A percentile compares a stretch with the other conserved stretches of the same genome.
phyloP scores from a whole-genome alignment of 2,329 filamentous ascomycete genomes.

The Ascochyta clinopodiicola region DNA sequence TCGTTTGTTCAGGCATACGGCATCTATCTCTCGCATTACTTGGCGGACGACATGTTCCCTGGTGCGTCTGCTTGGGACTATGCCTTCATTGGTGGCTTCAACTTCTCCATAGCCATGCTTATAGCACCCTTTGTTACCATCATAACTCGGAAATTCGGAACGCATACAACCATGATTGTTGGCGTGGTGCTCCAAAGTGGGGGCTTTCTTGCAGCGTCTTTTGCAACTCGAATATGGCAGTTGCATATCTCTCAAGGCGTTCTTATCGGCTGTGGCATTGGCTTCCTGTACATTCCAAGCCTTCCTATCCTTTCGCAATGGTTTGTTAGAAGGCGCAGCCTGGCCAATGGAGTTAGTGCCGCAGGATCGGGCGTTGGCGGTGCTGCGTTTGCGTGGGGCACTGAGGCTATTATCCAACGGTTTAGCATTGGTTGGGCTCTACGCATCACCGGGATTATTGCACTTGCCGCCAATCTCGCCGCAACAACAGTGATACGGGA shows the following conservation, averaged over 20 bases:
- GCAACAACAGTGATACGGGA: constrained; percentile 43
- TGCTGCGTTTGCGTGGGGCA: constrained; percentile 39
- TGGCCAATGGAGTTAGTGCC: constrained; percentile 51
- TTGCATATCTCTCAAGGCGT: constrained; percentile 52
- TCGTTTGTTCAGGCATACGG: constrained; percentile 40
- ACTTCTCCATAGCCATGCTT: constrained; percentile 46
- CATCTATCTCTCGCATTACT: constrained; percentile 54
- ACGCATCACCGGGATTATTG: constrained; percentile 46
- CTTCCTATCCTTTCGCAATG: constrained; percentile 51
- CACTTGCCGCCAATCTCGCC: constrained; percentile 34
- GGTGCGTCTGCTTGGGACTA: constrained; percentile 47
- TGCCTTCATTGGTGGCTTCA: constrained; percentile 51
- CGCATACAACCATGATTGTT: constrained; percentile 35
- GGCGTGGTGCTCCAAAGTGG: constrained; percentile 44
- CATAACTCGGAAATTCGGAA: constrained; percentile 34
- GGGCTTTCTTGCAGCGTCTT: constrained; percentile 49
- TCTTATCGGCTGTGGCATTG: constrained; percentile 50
- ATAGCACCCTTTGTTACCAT: constrained; percentile 44
- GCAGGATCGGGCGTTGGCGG: constrained; percentile 53
- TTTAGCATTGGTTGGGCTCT: constrained; percentile 52
- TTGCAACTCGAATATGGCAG: constrained; percentile 49
- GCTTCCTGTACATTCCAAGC: constrained; percentile 50
- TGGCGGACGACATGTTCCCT: constrained; percentile 44
- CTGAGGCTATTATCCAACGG: constrained; percentile 47
- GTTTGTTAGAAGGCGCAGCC: constrained; percentile 49